Base-by-base conservation (phyloP, 2,329 filamentous ascomycete genomes). In the Ceratocystis colombiana region DNA sequence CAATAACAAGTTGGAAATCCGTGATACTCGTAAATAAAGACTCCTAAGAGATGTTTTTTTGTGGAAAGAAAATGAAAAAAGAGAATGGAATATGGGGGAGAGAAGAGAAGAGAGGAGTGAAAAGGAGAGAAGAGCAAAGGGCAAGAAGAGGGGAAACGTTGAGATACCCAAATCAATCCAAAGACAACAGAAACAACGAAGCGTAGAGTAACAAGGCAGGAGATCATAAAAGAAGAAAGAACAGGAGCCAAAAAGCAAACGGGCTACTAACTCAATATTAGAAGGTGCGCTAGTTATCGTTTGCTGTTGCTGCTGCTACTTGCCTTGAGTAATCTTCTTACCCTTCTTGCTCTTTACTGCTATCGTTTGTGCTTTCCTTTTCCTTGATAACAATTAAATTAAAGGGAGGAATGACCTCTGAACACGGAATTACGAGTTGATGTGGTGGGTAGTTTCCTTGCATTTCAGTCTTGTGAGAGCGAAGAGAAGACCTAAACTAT, bases 1-100 rank as follows among this genome's bases (percentile, higher is more conserved):
- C 33, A 20, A 61, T 61, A 61, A 61, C 57, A 61, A 33, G 37
- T 61, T 22, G 48, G 30, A 41, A 37, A n/a, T 37, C 10, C 30
- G 30, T 61, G 57, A 61, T 61, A 61, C 57, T 61, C 30, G 28
- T 61, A 12, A 61, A n/a, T 61, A n/a, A 61, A 37, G 57, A 61
- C 37, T 33, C 57, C 37, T 53, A 53, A 53, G 48, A 53, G 48
- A 53, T 53, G 48, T 53, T 53, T 53, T 41, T 41, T 41, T 53
- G 48, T 53, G n/a, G n/a, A 53, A 53, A 37, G 17, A 22, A 17
- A 8, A 61, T 37, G 55, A 61, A 61, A 28, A 30, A 22, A 61
- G 25, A 61, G 17, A 37, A 37, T n/a, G 55, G 1, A 25, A 53
- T 53, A 53, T 53, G n/a, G 25, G 15, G 50, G 8, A 22, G 53